Conservation (phyloP, 2,329 filamentous ascomycete genomes). For the Cordyceps tenuipes region DNA sequence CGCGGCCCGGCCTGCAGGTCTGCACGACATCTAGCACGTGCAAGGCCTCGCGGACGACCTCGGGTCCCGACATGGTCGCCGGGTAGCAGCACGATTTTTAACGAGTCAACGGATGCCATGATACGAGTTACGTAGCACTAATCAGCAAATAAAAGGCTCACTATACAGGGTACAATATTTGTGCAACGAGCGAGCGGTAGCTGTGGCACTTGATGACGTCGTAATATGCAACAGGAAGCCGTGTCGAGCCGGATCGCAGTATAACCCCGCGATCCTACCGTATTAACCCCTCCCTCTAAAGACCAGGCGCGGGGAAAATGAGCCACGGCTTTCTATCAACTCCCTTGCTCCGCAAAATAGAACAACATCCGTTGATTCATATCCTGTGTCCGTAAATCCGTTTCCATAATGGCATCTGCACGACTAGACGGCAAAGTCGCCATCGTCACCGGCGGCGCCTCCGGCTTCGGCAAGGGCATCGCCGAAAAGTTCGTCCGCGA, state of each 20-base stretch:
- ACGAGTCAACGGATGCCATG: background rate
- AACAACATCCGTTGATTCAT: background rate
- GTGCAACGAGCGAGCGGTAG: background rate
- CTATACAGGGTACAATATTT: background rate
- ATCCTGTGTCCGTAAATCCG: background rate
- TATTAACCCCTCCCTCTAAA: background rate
- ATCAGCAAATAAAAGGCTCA: background rate
- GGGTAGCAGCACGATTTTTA: conserved; percentile 33
- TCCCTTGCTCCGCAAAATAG: background rate
- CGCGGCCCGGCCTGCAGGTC: conserved; percentile 23
- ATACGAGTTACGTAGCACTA: background rate
- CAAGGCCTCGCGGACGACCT: conserved; percentile 38
- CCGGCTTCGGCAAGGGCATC: conserved; percentile 57
- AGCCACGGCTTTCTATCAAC: background rate
- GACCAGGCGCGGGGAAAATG: background rate
- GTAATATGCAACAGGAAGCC: background rate
- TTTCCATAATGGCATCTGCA: conserved; percentile 12
- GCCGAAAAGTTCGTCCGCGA: conserved; percentile 50
- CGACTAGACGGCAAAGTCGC: conserved; percentile 34
- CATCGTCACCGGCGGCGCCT: conserved; percentile 46
- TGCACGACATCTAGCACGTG: conserved; percentile 34
- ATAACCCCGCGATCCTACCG: conserved; percentile 13
- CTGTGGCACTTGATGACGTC: background rate
- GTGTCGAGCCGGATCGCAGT: background rate
- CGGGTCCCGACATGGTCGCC: conserved; percentile 38